Evolutionary conservation across 2,329 filamentous ascomycete genomes (phyloP).

Genomic region (Epichloe uncinata): DNA sequence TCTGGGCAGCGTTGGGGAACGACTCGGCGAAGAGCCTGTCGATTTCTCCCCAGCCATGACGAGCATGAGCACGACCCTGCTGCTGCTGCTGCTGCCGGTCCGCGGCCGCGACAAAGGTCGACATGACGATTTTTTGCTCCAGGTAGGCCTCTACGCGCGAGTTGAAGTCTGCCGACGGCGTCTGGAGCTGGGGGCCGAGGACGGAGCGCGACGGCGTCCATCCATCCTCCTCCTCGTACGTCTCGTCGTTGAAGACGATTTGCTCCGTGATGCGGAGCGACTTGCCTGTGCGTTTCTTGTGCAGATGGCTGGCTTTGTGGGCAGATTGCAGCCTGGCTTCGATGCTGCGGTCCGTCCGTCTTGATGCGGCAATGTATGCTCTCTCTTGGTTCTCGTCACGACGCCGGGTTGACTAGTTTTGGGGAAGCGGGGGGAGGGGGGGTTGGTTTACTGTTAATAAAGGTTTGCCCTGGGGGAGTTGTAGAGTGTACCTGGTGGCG

Average conservation of each 20-base stretch:
- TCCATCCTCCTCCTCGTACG: conserved; percentile 87
- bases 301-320: conserved; percentile 75
- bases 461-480: too few relatives aligned
- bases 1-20: conserved; percentile 1
- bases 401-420: neutral
- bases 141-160: neutral
- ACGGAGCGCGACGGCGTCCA: neutral
- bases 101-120: neutral
- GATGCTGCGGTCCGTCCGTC: conserved; percentile 72
- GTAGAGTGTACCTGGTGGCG: neutral
- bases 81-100: neutral
- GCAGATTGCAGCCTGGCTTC: conserved; percentile 85
- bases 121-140: conserved; percentile 1
- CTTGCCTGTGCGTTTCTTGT: conserved; percentile 76
- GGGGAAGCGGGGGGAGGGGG: too few relatives aligned
- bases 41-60: neutral
- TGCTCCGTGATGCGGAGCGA: conserved; percentile 70
- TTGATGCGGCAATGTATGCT: conserved; percentile 83
- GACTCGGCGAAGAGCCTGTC: conserved; percentile 1
- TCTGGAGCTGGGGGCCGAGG: neutral
- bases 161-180: neutral
- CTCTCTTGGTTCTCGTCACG: conserved; percentile 68
- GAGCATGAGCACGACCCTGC: too few relatives aligned
- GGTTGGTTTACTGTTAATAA: neutral
- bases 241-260: conserved; percentile 80